These are phyloP conservation scores for Diplogelasinospora grovesii DNA, from an alignment of 495 filamentous ascomycete genomes.

Conservation along the genomic window DNA sequence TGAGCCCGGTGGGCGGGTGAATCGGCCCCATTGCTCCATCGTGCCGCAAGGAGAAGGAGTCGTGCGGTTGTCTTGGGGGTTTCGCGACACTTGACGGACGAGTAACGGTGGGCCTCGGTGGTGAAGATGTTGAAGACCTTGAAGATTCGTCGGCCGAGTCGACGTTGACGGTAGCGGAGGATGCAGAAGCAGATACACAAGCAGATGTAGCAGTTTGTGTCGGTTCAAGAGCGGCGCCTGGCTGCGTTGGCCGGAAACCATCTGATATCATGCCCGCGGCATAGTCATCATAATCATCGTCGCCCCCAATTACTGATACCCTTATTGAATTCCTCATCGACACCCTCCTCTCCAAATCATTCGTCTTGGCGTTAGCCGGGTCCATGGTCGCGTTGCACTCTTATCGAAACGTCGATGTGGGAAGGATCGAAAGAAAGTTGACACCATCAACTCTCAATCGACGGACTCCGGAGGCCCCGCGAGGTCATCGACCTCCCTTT, in stretches of 20 bases:
- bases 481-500: constrained; percentile 18
- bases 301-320: constrained; percentile 17
- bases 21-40: constrained; percentile 33
- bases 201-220: neutral
- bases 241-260: constrained; percentile 21
- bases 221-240: neutral
- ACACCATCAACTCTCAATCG: constrained; percentile 26
- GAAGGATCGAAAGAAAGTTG: neutral
- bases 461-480: constrained; percentile 12
- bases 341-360: constrained; percentile 28
- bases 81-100: constrained; percentile 45
- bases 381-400: constrained; percentile 28
- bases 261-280: constrained; percentile 21
- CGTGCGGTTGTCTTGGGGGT: constrained; percentile 27
- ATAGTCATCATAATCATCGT: constrained; percentile 17
- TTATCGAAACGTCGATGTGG: neutral
- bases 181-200: constrained; percentile 5
- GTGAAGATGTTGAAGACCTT: too few species aligned
- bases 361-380: constrained; percentile 22
- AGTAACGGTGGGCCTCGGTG: constrained; percentile 4
- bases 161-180: constrained; percentile 8
- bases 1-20: constrained; percentile 14
- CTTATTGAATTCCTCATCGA: constrained; percentile 31
- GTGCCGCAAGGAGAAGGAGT: constrained; percentile 36
- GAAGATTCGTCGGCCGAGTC: constrained; percentile 2